Percentiles rank a stretch among this genome's conserved stretches.
Evolutionary conservation across 2,329 filamentous ascomycete genomes (phyloP).

Genomic region (Clarireedia homoeocarpa): DNA sequence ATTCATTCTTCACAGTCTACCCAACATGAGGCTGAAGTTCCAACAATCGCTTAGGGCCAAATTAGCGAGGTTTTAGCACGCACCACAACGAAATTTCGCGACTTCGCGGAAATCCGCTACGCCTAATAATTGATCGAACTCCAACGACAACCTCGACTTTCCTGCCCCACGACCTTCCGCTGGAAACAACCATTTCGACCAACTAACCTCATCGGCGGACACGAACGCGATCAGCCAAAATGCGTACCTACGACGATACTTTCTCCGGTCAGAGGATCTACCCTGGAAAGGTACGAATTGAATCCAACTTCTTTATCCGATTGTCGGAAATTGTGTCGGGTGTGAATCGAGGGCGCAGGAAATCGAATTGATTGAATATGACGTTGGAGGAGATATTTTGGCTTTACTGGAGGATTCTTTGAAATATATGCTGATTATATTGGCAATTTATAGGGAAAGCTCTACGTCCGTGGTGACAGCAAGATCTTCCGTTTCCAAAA

Average conservation of each 20-base stretch:
- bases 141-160: slow-evolving; percentile 15
- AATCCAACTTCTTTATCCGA: neutral
- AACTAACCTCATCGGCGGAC: slow-evolving; percentile 22
- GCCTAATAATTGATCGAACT: slow-evolving; percentile 4
- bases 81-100: slow-evolving; percentile 9
- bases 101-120: neutral
- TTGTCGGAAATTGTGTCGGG: slow-evolving; percentile 14
- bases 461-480: slow-evolving; percentile 99
- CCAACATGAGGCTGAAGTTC: slow-evolving; percentile 4
- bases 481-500: slow-evolving; percentile 99
- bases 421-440: slow-evolving; percentile 22
- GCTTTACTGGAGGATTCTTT: neutral
- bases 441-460: slow-evolving; percentile 68
- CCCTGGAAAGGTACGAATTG: slow-evolving; percentile 63
- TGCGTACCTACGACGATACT: slow-evolving; percentile 59
- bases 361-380: neutral
- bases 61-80: slow-evolving; percentile 9
- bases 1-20: too few relatives aligned
- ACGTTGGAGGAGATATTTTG: neutral
- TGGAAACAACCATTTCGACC: slow-evolving; percentile 20
- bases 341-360: slow-evolving; percentile 7
- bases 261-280: slow-evolving; percentile 75
- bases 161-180: slow-evolving; percentile 17
- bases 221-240: slow-evolving; percentile 23
- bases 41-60: slow-evolving; percentile 2